Percentiles rank a stretch among this genome's conserved stretches.
Evolutionary conservation across 345 rosid genomes (phyloP).

Genomic region (Euphorbia peplus): DNA sequence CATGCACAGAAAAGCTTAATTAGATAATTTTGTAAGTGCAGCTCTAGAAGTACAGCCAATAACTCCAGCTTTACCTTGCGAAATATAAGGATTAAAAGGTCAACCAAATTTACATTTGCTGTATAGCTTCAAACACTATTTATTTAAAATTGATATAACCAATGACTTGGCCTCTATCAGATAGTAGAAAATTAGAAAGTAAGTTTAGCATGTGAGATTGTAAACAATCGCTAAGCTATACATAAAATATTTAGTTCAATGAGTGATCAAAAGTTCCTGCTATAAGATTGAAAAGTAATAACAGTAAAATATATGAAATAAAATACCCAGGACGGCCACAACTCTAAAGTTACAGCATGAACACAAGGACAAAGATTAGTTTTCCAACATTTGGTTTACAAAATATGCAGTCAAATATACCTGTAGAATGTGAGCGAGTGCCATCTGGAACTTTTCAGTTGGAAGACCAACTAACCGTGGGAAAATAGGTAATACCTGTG

Average conservation of each 20-base stretch:
- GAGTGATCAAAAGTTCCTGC: neutral
- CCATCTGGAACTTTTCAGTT: conserved; percentile 86
- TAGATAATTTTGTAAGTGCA: conserved; percentile 1
- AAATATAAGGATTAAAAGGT: neutral
- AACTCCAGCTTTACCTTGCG: neutral
- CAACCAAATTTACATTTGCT: neutral
- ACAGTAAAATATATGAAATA: neutral
- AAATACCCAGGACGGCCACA: neutral
- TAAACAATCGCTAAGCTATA: neutral
- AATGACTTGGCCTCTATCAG: neutral
- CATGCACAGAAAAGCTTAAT: too few species aligned
- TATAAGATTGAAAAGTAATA: neutral
- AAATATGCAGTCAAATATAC: conserved; percentile 34
- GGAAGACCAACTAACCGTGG: conserved; percentile 90
- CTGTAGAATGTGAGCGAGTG: conserved; percentile 94
- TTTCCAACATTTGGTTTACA: neutral
- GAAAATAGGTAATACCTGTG: conserved; percentile 87
- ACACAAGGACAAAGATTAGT: neutral
- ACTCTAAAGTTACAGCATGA: neutral
- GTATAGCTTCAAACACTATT: too few species aligned
- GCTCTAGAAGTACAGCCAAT: neutral
- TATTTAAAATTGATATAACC: too few species aligned
- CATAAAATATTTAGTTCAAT: neutral
- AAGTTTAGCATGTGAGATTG: neutral
- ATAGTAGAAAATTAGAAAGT: too few species aligned